Evolutionary conservation across 805 yeast genomes (phyloP).

Genomic region (Candida suzukii): DNA sequence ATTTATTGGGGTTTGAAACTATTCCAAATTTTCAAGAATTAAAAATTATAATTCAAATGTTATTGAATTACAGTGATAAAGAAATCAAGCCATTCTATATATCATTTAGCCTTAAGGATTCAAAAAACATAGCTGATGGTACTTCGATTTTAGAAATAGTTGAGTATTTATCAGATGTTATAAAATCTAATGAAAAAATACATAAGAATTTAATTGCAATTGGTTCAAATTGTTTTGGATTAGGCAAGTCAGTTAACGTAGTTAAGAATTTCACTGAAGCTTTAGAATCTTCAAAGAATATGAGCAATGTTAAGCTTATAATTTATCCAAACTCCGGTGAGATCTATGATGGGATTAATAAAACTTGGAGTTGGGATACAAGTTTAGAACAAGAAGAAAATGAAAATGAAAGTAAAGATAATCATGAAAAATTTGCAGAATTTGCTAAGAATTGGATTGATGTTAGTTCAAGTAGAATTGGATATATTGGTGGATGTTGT

Average conservation of each 20-base stretch:
- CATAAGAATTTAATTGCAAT: slow-evolving; percentile 30
- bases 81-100: slow-evolving; percentile 13
- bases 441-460: slow-evolving; percentile 33
- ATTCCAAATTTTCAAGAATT: slow-evolving; percentile 58
- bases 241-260: slow-evolving; percentile 32
- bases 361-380: slow-evolving; percentile 30
- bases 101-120: slow-evolving; percentile 34
- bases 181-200: not conserved
- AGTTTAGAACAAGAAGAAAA: slow-evolving; percentile 3
- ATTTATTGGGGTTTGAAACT: slow-evolving; percentile 63
- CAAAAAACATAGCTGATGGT: slow-evolving; percentile 42
- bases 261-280: slow-evolving; percentile 21
- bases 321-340: slow-evolving; percentile 79
- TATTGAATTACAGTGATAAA: slow-evolving; percentile 20
- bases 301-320: slow-evolving; percentile 31
- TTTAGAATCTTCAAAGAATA: slow-evolving; percentile 3
- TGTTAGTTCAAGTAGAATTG: slow-evolving; percentile 29
- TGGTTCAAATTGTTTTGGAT: slow-evolving; percentile 67
- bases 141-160: slow-evolving; percentile 30
- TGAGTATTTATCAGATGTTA: slow-evolving; percentile 8
- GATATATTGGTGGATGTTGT: slow-evolving; percentile 72
- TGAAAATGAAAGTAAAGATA: slow-evolving; percentile 16
- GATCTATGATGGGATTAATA: slow-evolving; percentile 41
- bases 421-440: slow-evolving; percentile 28
- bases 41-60: slow-evolving; percentile 36